Conservation (phyloP, 2,329 filamentous ascomycete genomes). For the Nemania sp. region DNA sequence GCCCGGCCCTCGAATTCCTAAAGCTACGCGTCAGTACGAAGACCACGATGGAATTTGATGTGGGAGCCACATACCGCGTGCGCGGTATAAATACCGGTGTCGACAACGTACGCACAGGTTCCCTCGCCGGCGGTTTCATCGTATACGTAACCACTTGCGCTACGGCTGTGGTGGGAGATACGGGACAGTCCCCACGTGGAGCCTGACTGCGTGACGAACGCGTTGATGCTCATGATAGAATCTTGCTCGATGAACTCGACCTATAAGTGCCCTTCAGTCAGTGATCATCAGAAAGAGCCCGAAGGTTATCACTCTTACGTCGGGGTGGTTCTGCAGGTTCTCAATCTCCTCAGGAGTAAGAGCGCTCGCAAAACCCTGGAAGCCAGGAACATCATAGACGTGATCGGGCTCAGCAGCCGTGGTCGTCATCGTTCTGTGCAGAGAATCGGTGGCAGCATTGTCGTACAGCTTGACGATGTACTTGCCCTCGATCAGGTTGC, state of each 20-base stretch:
- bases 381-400: slow-evolving; percentile 38
- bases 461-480: slow-evolving; percentile 53
- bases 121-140: slow-evolving; percentile 46
- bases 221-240: slow-evolving; percentile 38
- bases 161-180: slow-evolving; percentile 46
- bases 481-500: slow-evolving; percentile 41
- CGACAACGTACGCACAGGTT: slow-evolving; percentile 56
- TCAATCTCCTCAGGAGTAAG: slow-evolving; percentile 48
- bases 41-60: background rate
- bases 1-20: slow-evolving; percentile 50
- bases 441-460: slow-evolving; percentile 35
- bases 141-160: slow-evolving; percentile 44
- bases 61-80: slow-evolving; percentile 42
- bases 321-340: slow-evolving; percentile 43
- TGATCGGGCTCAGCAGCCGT: slow-evolving; percentile 40
- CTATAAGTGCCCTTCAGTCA: slow-evolving; percentile 26
- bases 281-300: slow-evolving; percentile 5
- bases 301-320: slow-evolving; percentile 39
- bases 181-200: slow-evolving; percentile 51
- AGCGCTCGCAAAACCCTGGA: slow-evolving; percentile 49
- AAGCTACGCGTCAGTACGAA: slow-evolving; percentile 22
- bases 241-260: slow-evolving; percentile 43
- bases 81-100: slow-evolving; percentile 54
- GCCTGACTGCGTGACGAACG: slow-evolving; percentile 40
- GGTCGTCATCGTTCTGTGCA: slow-evolving; percentile 38